These are phyloP conservation scores for Haplosporangium sp. DNA, from an alignment of 371 early-diverging fungal species.

Conservation along the genomic window DNA sequence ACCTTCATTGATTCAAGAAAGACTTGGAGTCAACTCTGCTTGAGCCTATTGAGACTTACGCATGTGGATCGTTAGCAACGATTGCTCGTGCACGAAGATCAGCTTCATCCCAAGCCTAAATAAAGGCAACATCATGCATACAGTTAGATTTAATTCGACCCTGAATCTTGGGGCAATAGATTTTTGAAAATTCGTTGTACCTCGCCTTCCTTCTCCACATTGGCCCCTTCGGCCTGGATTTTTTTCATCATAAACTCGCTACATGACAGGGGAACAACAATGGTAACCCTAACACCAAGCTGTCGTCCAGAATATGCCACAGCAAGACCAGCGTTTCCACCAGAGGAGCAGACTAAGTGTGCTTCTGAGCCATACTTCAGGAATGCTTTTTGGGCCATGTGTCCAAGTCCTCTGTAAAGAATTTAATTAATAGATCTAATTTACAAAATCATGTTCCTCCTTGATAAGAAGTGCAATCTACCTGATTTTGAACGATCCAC, in stretches of 20 bases:
- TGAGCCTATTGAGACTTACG: conserved; percentile 52
- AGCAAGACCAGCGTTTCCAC: conserved; percentile 77
- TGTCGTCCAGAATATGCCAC: conserved; percentile 78
- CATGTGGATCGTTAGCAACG: conserved; percentile 59
- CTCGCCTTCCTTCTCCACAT: conserved; percentile 67
- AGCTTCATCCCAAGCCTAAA: conserved; percentile 67
- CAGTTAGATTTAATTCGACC: background rate
- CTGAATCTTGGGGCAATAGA: background rate
- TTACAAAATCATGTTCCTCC: background rate
- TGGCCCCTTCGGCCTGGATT: conserved; percentile 71
- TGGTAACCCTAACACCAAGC: conserved; percentile 66
- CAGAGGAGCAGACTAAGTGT: conserved; percentile 73
- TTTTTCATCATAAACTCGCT: conserved; percentile 66
- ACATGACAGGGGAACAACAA: conserved; percentile 69
- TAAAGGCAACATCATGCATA: background rate
- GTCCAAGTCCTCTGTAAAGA: conserved; percentile 69
- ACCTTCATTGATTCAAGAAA: background rate
- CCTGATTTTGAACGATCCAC: conserved; percentile 82
- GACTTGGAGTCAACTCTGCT: background rate
- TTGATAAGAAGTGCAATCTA: conserved; percentile 20
- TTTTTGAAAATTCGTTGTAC: conserved; percentile 34
- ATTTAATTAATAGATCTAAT: background rate
- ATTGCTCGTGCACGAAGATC: conserved; percentile 65
- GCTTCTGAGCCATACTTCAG: conserved; percentile 63
- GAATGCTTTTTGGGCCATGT: conserved; percentile 68